Evolutionary conservation across 2,329 filamentous ascomycete genomes (phyloP), one percentile per base, ranked within the genome.

Genomic region (Arthrobotrys iridis): DNA sequence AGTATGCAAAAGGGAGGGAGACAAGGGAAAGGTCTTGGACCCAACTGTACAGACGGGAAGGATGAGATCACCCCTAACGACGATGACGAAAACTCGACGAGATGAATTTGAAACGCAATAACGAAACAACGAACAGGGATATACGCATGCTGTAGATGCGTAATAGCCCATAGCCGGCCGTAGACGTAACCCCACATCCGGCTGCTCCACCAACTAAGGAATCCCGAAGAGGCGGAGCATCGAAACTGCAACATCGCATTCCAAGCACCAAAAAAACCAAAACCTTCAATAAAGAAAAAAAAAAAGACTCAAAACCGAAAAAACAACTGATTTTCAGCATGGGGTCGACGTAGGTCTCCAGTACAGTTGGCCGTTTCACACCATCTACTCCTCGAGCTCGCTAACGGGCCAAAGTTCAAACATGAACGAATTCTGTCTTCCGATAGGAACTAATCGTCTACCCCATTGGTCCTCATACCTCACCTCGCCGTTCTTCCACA

Each of bases 371-470:
- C 7, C 28, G 50, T 55, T 55, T 37, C 30, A 55, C 3, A 22
- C 13, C 15, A 22, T 45, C 50, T 72, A 77, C 50, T 67, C 55
- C 37, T 68, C 77, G 37, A 77, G 77, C 63, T 79, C 78, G 30
- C 78, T 77, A 37, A 79, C 78, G 15, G 78, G 78, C 78, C 78
- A 79, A 15, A 79, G 66, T 33, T 79, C 78, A 67, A 79, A 79
- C 59, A 77, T 73, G 66, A 78, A 79, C 43, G 76, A 77, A 63
- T 78, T 78, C 43, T 73, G 76, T 13, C 77, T 63, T n/a, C 68
- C 77, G n/a, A 78, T 75, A 40, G 78, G 78, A 18, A 79, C 77
- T 55, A 79, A 59, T 40, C 78, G 57, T 30, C 78, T 62, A 18
- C 78, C 78, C 78, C 78, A 79, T 64, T 79, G 78, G 59, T 79